Evolutionary conservation across 106 monocot species (phyloP).

Genomic region (Narthecium ossifragum): DNA sequence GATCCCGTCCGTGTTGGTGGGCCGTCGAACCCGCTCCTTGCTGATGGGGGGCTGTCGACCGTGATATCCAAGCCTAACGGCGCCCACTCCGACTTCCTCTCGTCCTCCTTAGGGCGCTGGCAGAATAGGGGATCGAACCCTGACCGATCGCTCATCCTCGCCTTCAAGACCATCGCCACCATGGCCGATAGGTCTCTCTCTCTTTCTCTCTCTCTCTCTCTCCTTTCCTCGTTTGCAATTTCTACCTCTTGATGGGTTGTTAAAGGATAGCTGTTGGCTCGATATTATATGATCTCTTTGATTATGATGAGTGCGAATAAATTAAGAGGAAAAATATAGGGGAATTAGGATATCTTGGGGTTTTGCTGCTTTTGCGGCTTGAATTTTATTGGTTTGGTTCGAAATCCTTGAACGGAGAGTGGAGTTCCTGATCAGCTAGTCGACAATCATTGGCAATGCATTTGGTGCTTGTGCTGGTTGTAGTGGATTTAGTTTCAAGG

Average conservation of each 20-base stretch:
- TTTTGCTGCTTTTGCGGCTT: too few species aligned
- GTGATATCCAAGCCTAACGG: conserved; percentile 54
- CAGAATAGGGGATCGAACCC: conserved; percentile 43
- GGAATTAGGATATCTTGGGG: too few species aligned
- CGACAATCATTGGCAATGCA: too few species aligned
- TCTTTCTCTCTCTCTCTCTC: neutral
- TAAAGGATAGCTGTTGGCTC: neutral
- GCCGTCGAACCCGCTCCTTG: conserved; percentile 46
- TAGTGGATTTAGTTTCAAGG: too few species aligned
- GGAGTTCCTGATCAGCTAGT: too few species aligned
- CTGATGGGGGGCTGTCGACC: conserved; percentile 55
- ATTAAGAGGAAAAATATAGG: too few species aligned
- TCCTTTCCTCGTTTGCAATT: neutral
- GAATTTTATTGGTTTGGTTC: too few species aligned
- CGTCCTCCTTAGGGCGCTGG: conserved; percentile 47
- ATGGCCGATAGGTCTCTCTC: conserved; percentile 40
- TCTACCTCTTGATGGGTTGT: neutral
- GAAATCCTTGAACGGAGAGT: too few species aligned
- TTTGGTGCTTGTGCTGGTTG: too few species aligned
- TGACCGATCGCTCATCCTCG: conserved; percentile 29
- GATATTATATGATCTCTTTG: too few species aligned
- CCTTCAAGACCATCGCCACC: conserved; percentile 40
- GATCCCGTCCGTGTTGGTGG: conserved; percentile 61
- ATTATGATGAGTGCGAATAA: too few species aligned
- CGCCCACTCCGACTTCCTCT: conserved; percentile 29